Evolutionary conservation across 371 early-diverging fungal species (phyloP).

Genomic region (Nematocida sp.): DNA sequence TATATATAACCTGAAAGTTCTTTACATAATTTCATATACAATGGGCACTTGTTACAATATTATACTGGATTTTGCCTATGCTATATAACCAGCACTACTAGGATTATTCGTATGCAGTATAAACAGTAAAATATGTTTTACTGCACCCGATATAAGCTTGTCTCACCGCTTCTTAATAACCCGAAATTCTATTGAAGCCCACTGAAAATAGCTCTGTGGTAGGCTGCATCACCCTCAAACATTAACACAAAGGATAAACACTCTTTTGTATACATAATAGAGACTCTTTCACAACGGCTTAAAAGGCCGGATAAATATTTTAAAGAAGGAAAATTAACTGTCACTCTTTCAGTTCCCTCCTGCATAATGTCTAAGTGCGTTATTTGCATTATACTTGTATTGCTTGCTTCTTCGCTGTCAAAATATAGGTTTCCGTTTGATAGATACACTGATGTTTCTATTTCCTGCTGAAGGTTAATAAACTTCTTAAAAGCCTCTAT

Average conservation of each 20-base stretch:
- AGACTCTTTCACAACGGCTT: background rate
- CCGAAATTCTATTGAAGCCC: background rate
- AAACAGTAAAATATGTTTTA: no score
- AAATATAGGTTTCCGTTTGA: constrained; percentile 32
- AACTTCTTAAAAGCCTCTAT: constrained; percentile 21
- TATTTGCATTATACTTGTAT: constrained; percentile 32
- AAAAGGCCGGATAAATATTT: constrained; percentile 23
- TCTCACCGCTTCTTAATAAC: no score
- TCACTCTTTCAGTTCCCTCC: constrained; percentile 48
- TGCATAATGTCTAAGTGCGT: constrained; percentile 2
- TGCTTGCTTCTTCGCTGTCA: background rate
- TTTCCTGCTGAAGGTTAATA: constrained; percentile 21
- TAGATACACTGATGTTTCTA: constrained; percentile 19
- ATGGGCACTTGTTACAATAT: no score
- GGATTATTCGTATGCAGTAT: no score
- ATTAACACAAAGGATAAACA: constrained; percentile 2
- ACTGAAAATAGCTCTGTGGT: constrained; percentile 23
- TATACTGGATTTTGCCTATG: no score
- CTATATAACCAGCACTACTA: no score
- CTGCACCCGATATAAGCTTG: no score
- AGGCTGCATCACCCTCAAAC: constrained; percentile 17
- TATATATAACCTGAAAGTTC: no score
- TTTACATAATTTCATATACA: no score
- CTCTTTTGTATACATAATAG: constrained; percentile 38
- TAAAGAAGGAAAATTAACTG: constrained; percentile 11